Evolutionary conservation across 2,329 filamentous ascomycete species (phyloP).

Genomic region (Orbilia javanica): DNA sequence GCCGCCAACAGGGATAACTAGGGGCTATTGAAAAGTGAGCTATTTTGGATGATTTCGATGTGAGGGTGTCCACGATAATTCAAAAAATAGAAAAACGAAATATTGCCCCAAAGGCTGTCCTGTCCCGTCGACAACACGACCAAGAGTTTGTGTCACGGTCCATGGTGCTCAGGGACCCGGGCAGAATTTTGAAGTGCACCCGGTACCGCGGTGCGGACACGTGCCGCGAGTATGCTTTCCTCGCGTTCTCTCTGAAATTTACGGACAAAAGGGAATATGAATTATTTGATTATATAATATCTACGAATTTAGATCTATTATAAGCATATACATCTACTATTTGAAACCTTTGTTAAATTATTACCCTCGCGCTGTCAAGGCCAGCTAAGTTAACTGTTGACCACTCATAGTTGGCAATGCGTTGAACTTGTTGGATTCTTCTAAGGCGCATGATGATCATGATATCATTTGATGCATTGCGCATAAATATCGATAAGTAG

Average conservation of each 20-base stretch:
- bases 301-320: too few relatives aligned
- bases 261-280: too few relatives aligned
- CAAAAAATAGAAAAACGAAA: background rate
- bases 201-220: too few relatives aligned
- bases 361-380: background rate
- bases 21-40: slow-evolving; percentile 10
- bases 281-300: too few relatives aligned
- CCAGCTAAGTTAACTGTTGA: background rate
- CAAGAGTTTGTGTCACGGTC: background rate
- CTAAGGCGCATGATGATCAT: background rate
- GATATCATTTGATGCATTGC: background rate
- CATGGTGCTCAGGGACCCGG: slow-evolving; percentile 2
- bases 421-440: slow-evolving; percentile 10
- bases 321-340: too few relatives aligned
- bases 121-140: slow-evolving; percentile 12
- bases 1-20: slow-evolving; percentile 27
- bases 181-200: slow-evolving; percentile 12
- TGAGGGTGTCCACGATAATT: slow-evolving; percentile 39
- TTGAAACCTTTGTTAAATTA: too few relatives aligned
- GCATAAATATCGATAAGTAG: too few relatives aligned
- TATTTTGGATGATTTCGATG: slow-evolving; percentile 15
- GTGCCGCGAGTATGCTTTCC: background rate
- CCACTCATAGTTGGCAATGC: background rate
- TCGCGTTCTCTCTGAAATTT: background rate
- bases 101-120: background rate